These are phyloP conservation scores for Circinella umbellata DNA, from an alignment of 371 early-diverging fungal genomes.

Conservation along the genomic window DNA sequence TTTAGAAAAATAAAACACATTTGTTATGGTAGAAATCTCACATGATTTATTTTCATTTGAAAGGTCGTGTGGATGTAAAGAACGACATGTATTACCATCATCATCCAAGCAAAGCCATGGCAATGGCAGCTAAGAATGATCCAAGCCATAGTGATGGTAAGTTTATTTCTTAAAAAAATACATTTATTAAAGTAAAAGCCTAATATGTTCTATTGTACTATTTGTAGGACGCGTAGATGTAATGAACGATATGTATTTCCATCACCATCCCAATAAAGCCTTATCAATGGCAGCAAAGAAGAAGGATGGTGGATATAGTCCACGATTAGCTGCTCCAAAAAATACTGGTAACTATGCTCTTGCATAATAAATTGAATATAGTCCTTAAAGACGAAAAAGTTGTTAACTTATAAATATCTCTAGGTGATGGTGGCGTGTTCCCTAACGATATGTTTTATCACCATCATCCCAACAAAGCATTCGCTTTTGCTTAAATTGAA, in stretches of 20 bases:
- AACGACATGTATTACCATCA: conserved; percentile 30
- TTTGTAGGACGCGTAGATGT: too few species aligned
- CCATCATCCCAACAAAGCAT: conserved; percentile 28
- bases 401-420: not conserved
- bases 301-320: not conserved
- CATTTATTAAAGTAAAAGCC: too few species aligned
- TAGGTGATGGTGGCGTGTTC: conserved; percentile 6
- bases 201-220: too few species aligned
- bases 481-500: conserved; percentile 11
- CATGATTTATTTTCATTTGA: too few species aligned
- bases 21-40: too few species aligned
- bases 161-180: too few species aligned
- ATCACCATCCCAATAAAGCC: conserved; percentile 29
- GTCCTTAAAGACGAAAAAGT: too few species aligned
- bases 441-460: conserved; percentile 28
- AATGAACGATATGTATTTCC: conserved; percentile 26
- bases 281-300: not conserved
- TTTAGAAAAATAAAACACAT: not conserved
- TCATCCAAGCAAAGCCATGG: conserved; percentile 25
- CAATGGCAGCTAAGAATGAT: not conserved
- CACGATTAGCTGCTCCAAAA: conserved; percentile 12
- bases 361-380: not conserved
- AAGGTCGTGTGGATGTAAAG: not conserved
- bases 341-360: not conserved
- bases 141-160: too few species aligned